Conservation (phyloP, 176 grass and related monocot genomes). For the Rhynchospora pubera region DNA sequence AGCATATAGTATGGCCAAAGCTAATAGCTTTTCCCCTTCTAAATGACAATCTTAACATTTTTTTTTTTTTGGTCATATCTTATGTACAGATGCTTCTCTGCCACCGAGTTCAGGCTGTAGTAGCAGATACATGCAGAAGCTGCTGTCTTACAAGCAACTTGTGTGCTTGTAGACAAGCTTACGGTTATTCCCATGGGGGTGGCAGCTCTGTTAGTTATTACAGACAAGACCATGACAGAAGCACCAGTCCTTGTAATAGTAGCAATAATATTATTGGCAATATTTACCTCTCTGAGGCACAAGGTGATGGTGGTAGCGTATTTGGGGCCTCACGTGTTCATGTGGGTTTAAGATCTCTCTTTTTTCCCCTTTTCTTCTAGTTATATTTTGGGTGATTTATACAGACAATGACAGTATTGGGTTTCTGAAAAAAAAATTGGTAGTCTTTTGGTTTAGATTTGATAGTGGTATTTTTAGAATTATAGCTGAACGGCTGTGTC, state of each 20-base stretch:
- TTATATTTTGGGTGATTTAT: neutral
- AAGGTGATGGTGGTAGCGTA: slow-evolving; percentile 58
- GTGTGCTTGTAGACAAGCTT: slow-evolving; percentile 93
- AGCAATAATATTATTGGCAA: slow-evolving; percentile 33
- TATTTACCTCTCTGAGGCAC: slow-evolving; percentile 64
- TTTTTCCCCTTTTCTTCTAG: neutral
- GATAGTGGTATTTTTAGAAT: neutral
- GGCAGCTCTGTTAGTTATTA: slow-evolving; percentile 36
- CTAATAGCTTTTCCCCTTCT: neutral
- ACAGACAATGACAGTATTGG: neutral
- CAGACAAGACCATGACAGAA: slow-evolving; percentile 80
- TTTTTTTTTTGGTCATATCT: slow-evolving; percentile 18
- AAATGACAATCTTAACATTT: slow-evolving; percentile 23
- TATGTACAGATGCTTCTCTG: slow-evolving; percentile 84
- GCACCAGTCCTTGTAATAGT: slow-evolving; percentile 45
- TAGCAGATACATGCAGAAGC: slow-evolving; percentile 86
- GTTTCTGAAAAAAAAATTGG: neutral
- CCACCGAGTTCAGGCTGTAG: slow-evolving; percentile 76
- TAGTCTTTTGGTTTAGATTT: neutral
- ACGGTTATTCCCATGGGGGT: slow-evolving; percentile 46
- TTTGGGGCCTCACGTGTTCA: slow-evolving; percentile 74
- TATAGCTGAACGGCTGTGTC: neutral
- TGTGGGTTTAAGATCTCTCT: slow-evolving; percentile 19
- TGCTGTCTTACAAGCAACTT: slow-evolving; percentile 85
- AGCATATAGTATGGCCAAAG: neutral